Evolutionary conservation across 768 basidiomycete species (phyloP).

Genomic region (Neoboletus magnificus): DNA sequence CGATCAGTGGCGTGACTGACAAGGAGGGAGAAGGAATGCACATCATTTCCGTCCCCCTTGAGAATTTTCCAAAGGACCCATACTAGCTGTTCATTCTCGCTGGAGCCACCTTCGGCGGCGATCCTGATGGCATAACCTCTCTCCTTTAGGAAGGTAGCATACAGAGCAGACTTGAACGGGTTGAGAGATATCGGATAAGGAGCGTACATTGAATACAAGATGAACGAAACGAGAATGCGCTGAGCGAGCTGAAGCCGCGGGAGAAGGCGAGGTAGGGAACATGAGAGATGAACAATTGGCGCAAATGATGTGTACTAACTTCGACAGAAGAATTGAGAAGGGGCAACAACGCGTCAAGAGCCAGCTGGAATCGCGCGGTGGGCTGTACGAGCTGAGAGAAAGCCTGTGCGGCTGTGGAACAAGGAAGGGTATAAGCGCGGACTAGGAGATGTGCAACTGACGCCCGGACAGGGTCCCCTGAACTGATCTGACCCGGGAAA

Average conservation of each 20-base stretch:
- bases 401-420: constrained; percentile 72
- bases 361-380: constrained; percentile 76
- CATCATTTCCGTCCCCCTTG: constrained; percentile 79
- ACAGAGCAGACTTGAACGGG: constrained; percentile 74
- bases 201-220: constrained; percentile 76
- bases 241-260: constrained; percentile 52
- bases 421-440: constrained; percentile 65
- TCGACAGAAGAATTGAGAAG: constrained; percentile 57
- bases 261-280: constrained; percentile 11
- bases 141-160: constrained; percentile 65
- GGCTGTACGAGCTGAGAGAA: constrained; percentile 75
- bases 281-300: constrained; percentile 13
- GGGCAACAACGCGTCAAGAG: constrained; percentile 77
- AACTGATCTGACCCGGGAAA: constrained; percentile 28
- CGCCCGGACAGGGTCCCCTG: constrained; percentile 48
- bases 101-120: constrained; percentile 45
- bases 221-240: constrained; percentile 75
- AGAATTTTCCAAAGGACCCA: constrained; percentile 89
- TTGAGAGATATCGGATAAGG: constrained; percentile 78
- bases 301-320: constrained; percentile 38
- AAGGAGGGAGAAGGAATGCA: constrained; percentile 25
- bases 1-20: constrained; percentile 1
- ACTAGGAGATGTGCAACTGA: constrained; percentile 68
- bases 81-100: constrained; percentile 71
- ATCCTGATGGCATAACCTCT: constrained; percentile 55